Evolutionary conservation across 495 filamentous ascomycete genomes (phyloP).

Genomic region (Daldinia bambusicola): DNA sequence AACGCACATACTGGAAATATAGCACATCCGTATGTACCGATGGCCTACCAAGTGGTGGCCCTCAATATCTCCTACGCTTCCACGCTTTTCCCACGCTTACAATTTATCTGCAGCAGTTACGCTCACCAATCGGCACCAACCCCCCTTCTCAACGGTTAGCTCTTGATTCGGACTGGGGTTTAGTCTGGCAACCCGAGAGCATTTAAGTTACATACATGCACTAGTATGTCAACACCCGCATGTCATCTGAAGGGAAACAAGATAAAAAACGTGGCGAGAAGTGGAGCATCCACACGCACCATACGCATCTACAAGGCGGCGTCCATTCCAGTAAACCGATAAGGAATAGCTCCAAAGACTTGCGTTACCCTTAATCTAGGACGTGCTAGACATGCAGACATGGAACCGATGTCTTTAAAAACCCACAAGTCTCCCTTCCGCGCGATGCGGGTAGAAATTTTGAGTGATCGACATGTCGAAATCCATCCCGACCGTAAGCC

Average conservation of each 20-base stretch:
- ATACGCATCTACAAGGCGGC: constrained; percentile 10
- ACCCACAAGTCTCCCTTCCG: constrained; percentile 21
- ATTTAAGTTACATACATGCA: constrained; percentile 24
- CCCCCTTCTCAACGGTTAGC: constrained; percentile 22
- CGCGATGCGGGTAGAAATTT: constrained; percentile 21
- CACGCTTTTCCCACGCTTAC: constrained; percentile 24
- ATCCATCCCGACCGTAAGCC: constrained; percentile 1
- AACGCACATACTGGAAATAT: no score
- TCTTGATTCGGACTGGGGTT: constrained; percentile 19
- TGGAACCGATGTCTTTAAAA: constrained; percentile 13
- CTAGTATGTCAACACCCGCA: constrained; percentile 23
- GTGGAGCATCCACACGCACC: constrained; percentile 28
- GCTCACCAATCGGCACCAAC: constrained; percentile 29
- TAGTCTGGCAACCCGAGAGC: constrained; percentile 4
- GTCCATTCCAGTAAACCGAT: constrained; percentile 23
- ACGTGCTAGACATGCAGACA: constrained; percentile 5
- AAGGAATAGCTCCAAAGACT: constrained; percentile 23
- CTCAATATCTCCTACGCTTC: not conserved
- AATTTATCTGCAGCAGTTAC: constrained; percentile 35
- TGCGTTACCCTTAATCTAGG: constrained; percentile 44
- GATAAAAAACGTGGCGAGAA: constrained; percentile 40
- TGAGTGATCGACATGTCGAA: constrained; percentile 2
- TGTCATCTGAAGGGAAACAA: constrained; percentile 15
- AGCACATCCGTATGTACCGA: not conserved
- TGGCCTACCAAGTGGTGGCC: not conserved